phyloP scores from a whole-genome alignment of 768 basidiomycete genomes.

The Tricholoma bakamatsutake region DNA sequence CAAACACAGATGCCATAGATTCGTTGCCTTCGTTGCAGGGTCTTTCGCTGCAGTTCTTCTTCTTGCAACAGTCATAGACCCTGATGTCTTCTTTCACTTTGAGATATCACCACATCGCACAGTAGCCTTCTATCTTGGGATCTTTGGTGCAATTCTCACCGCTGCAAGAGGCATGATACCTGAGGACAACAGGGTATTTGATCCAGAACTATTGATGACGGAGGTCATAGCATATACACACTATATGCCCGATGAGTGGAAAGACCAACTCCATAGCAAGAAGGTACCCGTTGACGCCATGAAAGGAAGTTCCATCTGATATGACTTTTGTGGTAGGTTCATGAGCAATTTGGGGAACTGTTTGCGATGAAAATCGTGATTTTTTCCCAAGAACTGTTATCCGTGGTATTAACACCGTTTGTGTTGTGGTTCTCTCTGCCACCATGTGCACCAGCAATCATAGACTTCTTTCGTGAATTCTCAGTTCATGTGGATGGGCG shows the following conservation, averaged over 20 bases:
- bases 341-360: slow-evolving; percentile 85
- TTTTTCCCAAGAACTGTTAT: slow-evolving; percentile 84
- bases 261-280: slow-evolving; percentile 81
- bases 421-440: slow-evolving; percentile 93
- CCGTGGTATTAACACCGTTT: slow-evolving; percentile 91
- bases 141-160: slow-evolving; percentile 86
- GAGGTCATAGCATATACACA: slow-evolving; percentile 94
- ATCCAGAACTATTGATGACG: slow-evolving; percentile 88
- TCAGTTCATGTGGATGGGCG: slow-evolving; percentile 94
- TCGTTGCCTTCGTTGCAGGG: slow-evolving; percentile 93
- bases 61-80: slow-evolving; percentile 87
- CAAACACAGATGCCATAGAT: slow-evolving; percentile 40
- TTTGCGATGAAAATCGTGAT: slow-evolving; percentile 91
- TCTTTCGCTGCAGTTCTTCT: slow-evolving; percentile 96
- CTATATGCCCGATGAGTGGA: slow-evolving; percentile 95
- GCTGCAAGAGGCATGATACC: slow-evolving; percentile 94
- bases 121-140: slow-evolving; percentile 85
- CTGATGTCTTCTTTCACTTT: slow-evolving; percentile 88
- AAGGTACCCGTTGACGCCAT: slow-evolving; percentile 40
- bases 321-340: slow-evolving; percentile 47
- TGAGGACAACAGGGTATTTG: slow-evolving; percentile 89
- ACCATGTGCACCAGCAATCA: slow-evolving; percentile 78
- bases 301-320: background rate
- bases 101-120: slow-evolving; percentile 93
- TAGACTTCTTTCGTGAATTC: slow-evolving; percentile 99